Base-by-base conservation (phyloP, 2,329 filamentous ascomycete genomes). In the Trichoderma oligosporum region DNA sequence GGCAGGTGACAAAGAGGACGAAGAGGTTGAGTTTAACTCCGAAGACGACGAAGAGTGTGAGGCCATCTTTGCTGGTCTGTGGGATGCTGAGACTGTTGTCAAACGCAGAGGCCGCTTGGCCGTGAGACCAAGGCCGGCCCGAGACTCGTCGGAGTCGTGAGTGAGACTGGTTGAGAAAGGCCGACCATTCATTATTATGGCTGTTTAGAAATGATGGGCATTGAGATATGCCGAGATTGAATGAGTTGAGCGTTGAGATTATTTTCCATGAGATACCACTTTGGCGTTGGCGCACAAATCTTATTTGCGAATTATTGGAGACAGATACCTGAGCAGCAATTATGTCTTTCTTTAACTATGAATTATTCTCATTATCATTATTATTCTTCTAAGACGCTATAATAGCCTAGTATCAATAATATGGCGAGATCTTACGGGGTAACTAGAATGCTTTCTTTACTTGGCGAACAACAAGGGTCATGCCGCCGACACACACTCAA, bases 31-130 rank as follows among this genome's bases (percentile, higher is more conserved):
- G n/a, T 57, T 57, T 51, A 38, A 57, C 24, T 57, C 54, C n/a
- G 46, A 29, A 31, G 39, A 55, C 61, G 82, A 86, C 59, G 83
- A 86, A 36, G 84, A 87, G 66, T 86, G 84, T 52, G 84, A 87
- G 56, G 84, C 86, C 41, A 71, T 87, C 31, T 87, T 87, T 68
- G 72, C 78, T 0, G 84, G 84, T 1, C 75, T 74, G 4, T 87
- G 84, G 84, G 78, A 86, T 64, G 71, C 81, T 2, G 76, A 78
- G 22, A 71, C 70, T 1, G 81, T 78, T 11, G 77, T 77, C 1
- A 74, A 70, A 64, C 73, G 80, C 52, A 74, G 80, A 52, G 71
- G 67, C 20, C 70, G 70, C 31, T 75, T 73, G 65, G 66, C 71
- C 29, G 63, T 66, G 39, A 66, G 63, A 48, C 56, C 61, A 7